Base-by-base conservation (phyloP, 495 filamentous ascomycete species). In the Aspergillus haitiensis region DNA sequence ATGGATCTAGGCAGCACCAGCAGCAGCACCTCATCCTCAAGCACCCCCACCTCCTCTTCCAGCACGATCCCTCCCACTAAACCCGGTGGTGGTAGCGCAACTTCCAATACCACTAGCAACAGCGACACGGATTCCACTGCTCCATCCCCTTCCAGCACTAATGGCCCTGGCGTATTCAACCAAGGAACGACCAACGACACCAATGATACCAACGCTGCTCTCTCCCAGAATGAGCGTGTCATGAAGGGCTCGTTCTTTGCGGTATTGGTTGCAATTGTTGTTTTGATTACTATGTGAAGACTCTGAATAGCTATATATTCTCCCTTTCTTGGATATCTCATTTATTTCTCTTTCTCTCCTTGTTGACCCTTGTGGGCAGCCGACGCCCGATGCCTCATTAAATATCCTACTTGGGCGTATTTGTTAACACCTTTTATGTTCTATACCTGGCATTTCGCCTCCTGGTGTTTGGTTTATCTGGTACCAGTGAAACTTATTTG, bases 211-310 rank as follows among this genome's bases (percentile, higher is more conserved):
- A 59, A 62, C 35, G 75, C 77, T 45, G 77, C 75, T 31, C 58
- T 72, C 16, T 70, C 70, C 7, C 70, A 71, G 51, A 73, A 67
- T 55, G 79, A 81, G 67, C 74, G 71, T 45, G 74, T 81, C 44
- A 60, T 84, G 58, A 67, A 73, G 42, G 78, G 82, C 37, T 84
- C 83, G 15, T 69, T 84, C 67, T 80, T 86, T 59, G 84, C 82
- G 12, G 81, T 81, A 37, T 58, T 85, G 47, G 77, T 85, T 40
- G 83, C 83, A 5, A 67, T 84, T 21, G 73, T 84, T 42, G 84
- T 73, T 57, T 69, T 83, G 63, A 70, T 86, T 52, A 77, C 79
- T 56, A 64, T 85, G 70, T 86, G 77, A 78, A 71, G 45, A 52
- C 40, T 34, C 52, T 56, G 44, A 35, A 36, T 44, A 55, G 64